A percentile compares a stretch with the other conserved stretches of the same genome.
Evolutionary conservation across 2,329 filamentous ascomycete species (phyloP).

Genomic region (Neospermospora avenae): DNA sequence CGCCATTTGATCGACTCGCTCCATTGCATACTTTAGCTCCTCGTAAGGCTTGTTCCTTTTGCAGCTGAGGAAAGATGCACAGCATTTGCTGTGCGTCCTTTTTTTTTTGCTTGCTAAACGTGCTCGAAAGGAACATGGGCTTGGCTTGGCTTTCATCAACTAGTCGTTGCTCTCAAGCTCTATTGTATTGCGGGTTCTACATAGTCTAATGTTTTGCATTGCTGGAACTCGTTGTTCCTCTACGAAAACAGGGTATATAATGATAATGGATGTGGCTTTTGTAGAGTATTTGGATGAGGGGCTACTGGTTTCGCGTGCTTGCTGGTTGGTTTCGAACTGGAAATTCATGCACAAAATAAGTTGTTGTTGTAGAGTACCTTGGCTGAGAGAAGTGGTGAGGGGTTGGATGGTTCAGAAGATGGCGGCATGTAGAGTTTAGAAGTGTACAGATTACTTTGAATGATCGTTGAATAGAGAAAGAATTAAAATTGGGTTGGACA

Average conservation of each 20-base stretch:
- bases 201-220: neutral
- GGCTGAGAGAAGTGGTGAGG: too few species aligned
- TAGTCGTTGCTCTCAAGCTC: neutral
- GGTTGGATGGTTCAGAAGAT: too few species aligned
- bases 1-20: neutral
- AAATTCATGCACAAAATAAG: too few species aligned
- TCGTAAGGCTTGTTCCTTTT: neutral
- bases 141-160: neutral
- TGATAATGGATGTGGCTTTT: neutral
- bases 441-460: too few species aligned
- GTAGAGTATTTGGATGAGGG: neutral
- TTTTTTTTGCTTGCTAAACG: neutral
- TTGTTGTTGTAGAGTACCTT: too few species aligned
- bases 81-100: neutral
- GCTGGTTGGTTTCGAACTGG: too few species aligned
- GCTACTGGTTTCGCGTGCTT: too few species aligned
- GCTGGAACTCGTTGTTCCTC: neutral
- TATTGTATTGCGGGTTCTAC: conserved; percentile 7
- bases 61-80: neutral
- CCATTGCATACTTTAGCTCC: neutral
- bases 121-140: neutral
- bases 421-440: too few species aligned
- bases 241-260: neutral
- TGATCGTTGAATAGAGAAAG: too few species aligned
- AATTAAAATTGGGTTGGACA: too few species aligned